Evolutionary conservation across 345 rosid genomes (phyloP).

Genomic region (Camelina laxa): DNA sequence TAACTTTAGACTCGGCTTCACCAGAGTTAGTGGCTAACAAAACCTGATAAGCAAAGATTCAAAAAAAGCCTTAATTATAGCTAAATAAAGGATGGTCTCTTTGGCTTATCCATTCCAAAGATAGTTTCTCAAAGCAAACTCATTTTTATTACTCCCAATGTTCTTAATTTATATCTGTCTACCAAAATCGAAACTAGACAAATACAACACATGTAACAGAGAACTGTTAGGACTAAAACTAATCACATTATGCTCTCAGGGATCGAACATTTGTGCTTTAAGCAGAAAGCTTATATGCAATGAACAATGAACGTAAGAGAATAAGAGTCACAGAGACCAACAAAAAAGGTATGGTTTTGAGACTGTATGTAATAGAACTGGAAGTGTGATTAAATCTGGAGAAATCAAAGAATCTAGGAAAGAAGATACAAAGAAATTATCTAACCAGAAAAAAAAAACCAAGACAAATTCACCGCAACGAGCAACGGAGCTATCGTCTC

Average conservation of each 20-base stretch:
- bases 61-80: neutral
- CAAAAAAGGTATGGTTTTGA: neutral
- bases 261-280: neutral
- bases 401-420: neutral
- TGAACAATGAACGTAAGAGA: neutral
- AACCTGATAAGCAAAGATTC: neutral
- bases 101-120: neutral
- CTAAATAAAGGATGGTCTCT: neutral
- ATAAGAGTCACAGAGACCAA: neutral
- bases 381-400: neutral
- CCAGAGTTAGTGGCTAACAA: neutral
- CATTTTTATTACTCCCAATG: neutral
- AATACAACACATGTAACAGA: neutral
- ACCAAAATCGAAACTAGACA: constrained; percentile 1
- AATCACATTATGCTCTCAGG: neutral
- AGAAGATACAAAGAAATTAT: too few species aligned
- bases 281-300: neutral
- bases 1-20: constrained; percentile 22
- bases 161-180: neutral
- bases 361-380: neutral
- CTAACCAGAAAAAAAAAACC: neutral
- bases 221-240: neutral
- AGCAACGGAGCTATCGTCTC: neutral
- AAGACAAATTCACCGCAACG: neutral
- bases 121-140: neutral